A percentile compares a stretch with the other conserved stretches of the same genome.
Conservation (phyloP, 768 basidiomycete species). For the Asterophora parasitica region DNA sequence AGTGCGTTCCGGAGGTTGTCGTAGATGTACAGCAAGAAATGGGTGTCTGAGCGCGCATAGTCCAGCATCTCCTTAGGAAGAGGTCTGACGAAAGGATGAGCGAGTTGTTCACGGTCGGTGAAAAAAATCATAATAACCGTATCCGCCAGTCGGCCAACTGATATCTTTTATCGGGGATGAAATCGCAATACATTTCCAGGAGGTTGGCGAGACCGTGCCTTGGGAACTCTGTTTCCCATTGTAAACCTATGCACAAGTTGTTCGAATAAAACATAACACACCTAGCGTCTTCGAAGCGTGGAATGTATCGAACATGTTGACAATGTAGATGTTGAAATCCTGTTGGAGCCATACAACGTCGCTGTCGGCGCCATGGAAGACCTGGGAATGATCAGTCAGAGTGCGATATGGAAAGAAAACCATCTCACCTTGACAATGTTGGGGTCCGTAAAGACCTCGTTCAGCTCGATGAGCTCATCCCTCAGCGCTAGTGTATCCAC, state of each 20-base stretch:
- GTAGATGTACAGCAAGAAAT: slow-evolving; percentile 90
- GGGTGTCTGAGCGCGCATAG: slow-evolving; percentile 95
- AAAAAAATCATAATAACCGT: slow-evolving; percentile 43
- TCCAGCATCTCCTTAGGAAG: slow-evolving; percentile 83
- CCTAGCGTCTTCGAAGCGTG: slow-evolving; percentile 88
- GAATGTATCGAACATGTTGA: slow-evolving; percentile 96
- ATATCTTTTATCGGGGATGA: slow-evolving; percentile 90
- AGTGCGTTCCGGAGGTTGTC: slow-evolving; percentile 87
- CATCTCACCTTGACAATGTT: slow-evolving; percentile 70
- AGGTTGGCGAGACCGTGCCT: slow-evolving; percentile 81
- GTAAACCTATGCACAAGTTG: background rate
- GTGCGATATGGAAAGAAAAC: background rate
- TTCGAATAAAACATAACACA: slow-evolving; percentile 21
- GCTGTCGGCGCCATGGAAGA: slow-evolving; percentile 91
- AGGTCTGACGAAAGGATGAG: slow-evolving; percentile 39
- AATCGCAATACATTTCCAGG: slow-evolving; percentile 85
- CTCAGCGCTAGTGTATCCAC: slow-evolving; percentile 77
- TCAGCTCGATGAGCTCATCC: slow-evolving; percentile 67
- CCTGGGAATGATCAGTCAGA: slow-evolving; percentile 35
- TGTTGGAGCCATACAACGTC: slow-evolving; percentile 97
- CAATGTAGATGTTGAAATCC: slow-evolving; percentile 90
- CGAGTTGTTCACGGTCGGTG: background rate
- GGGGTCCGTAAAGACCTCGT: slow-evolving; percentile 84
- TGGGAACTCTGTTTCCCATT: slow-evolving; percentile 56
- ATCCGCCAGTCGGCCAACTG: slow-evolving; percentile 98